These are phyloP conservation scores for Xanthoconium separans DNA, from an alignment of 1,284 basidiomycete genomes.

Conservation along the genomic window DNA sequence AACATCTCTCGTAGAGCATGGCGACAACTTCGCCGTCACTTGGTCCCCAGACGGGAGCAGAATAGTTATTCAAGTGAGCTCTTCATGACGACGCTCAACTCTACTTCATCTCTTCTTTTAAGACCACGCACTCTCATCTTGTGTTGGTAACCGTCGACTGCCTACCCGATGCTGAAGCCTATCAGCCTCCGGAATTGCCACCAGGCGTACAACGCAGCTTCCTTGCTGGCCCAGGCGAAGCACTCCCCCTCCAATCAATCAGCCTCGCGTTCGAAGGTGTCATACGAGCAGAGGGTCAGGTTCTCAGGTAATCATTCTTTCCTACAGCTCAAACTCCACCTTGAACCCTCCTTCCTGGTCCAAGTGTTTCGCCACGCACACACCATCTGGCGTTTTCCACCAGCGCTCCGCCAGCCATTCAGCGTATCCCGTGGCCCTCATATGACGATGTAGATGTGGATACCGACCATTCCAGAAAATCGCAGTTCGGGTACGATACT, in stretches of 20 bases:
- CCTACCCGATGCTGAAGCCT: constrained; percentile 53
- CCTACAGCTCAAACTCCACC: constrained; percentile 1
- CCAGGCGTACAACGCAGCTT: constrained; percentile 63
- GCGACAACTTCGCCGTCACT: constrained; percentile 67
- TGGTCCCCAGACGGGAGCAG: constrained; percentile 81
- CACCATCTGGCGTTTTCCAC: constrained; percentile 73
- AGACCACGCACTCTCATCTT: constrained; percentile 80
- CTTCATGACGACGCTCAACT: constrained; percentile 4
- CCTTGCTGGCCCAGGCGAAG: constrained; percentile 78
- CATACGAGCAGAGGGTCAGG: constrained; percentile 71
- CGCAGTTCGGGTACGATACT: constrained; percentile 53
- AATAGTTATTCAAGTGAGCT: constrained; percentile 74
- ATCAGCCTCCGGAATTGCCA: constrained; percentile 53
- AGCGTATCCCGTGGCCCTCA: constrained; percentile 78
- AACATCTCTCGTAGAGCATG: constrained; percentile 77
- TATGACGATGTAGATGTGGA: constrained; percentile 43
- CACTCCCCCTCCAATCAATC: constrained; percentile 60
- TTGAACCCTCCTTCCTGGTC: not conserved
- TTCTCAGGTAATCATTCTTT: constrained; percentile 54
- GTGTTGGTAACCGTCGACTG: constrained; percentile 73
- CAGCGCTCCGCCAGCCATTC: constrained; percentile 65
- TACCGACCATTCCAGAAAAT: constrained; percentile 29
- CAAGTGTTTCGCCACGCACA: constrained; percentile 66
- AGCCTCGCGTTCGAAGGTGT: constrained; percentile 79
- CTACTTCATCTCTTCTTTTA: constrained; percentile 7